Evolutionary conservation across 1,284 basidiomycete species (phyloP).

Genomic region (Paramarasmius palmivorus): DNA sequence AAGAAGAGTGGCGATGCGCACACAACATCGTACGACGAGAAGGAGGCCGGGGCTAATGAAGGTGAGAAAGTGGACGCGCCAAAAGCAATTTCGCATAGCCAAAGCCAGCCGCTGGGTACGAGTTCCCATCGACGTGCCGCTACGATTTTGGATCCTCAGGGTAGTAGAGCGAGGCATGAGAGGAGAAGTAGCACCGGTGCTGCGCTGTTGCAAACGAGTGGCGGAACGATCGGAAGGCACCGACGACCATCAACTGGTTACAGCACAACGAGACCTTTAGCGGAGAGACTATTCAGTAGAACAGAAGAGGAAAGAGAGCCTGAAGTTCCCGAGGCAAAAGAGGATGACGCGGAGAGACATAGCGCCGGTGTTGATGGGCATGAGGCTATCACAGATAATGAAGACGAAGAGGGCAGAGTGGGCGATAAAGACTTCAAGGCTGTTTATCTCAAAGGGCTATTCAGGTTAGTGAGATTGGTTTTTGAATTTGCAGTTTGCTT

Average conservation of each 20-base stretch:
- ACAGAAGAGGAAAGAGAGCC: constrained; percentile 48
- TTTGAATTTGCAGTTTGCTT: constrained; percentile 1
- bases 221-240: constrained; percentile 63
- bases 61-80: constrained; percentile 13
- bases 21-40: constrained; percentile 19
- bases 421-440: constrained; percentile 80
- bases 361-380: constrained; percentile 22
- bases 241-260: constrained; percentile 68
- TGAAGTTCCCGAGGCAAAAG: constrained; percentile 41
- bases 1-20: constrained; percentile 20
- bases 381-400: constrained; percentile 19
- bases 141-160: constrained; percentile 69
- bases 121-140: constrained; percentile 65
- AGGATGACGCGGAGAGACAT: constrained; percentile 24
- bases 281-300: constrained; percentile 50
- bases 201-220: constrained; percentile 47
- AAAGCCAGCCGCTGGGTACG: constrained; percentile 54
- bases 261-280: constrained; percentile 40
- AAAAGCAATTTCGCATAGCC: constrained; percentile 42
- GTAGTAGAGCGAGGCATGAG: constrained; percentile 55
- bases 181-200: constrained; percentile 75
- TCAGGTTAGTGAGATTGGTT: constrained; percentile 57
- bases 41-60: constrained; percentile 22
- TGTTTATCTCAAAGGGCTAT: constrained; percentile 86
- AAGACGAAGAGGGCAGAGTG: constrained; percentile 28